phyloP scores from a whole-genome alignment of 495 filamentous ascomycete genomes.

The Penicillium desertorum region DNA sequence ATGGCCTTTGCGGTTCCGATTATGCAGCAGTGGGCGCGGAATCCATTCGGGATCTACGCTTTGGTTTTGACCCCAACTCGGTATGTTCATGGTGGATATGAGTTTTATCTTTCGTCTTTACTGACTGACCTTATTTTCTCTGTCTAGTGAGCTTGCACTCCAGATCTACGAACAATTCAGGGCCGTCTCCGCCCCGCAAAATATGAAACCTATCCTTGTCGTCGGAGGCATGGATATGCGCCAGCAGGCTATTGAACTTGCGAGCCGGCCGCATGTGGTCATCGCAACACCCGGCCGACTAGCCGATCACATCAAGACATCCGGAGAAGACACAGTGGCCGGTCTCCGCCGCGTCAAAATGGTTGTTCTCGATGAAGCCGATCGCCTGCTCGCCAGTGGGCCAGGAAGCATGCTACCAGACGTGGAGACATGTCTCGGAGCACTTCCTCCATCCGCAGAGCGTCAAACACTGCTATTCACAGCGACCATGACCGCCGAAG shows the following conservation, averaged over 20 bases:
- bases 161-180: conserved; percentile 96
- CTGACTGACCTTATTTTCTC: neutral
- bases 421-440: conserved; percentile 79
- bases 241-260: conserved; percentile 77
- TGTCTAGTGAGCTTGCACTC: conserved; percentile 76
- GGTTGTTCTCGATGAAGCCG: conserved; percentile 95
- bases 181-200: conserved; percentile 82
- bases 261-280: conserved; percentile 81
- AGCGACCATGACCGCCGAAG: conserved; percentile 91
- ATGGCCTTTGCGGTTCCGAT: conserved; percentile 93
- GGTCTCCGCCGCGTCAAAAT: conserved; percentile 75
- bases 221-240: conserved; percentile 94
- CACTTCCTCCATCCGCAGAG: conserved; percentile 67
- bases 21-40: conserved; percentile 86
- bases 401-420: conserved; percentile 89
- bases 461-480: conserved; percentile 96
- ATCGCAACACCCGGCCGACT: conserved; percentile 93
- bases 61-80: conserved; percentile 86
- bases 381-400: conserved; percentile 76
- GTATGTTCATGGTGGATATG: conserved; percentile 38
- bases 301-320: conserved; percentile 88
- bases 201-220: conserved; percentile 79
- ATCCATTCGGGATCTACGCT: conserved; percentile 88
- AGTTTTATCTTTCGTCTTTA: neutral
- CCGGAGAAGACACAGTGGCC: conserved; percentile 82